phyloP scores from a whole-genome alignment of 495 filamentous ascomycete species.

The Hyaloscypha finlandica region DNA sequence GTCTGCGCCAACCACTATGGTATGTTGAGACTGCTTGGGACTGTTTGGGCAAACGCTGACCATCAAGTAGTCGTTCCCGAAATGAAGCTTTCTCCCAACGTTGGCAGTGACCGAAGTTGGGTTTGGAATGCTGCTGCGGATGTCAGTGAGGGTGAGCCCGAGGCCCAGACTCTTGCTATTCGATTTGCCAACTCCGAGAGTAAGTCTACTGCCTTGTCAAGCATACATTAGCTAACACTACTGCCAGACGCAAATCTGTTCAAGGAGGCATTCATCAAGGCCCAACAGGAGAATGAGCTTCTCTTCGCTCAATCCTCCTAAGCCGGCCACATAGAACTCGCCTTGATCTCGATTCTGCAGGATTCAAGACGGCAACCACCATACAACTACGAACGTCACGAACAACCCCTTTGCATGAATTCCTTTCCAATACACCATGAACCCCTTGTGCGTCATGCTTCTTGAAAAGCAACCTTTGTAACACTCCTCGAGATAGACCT shows the following conservation, averaged over 20 bases:
- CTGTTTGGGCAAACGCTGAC: background rate
- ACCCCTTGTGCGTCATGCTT: slow-evolving; percentile 26
- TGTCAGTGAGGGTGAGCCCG: slow-evolving; percentile 96
- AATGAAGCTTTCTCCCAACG: slow-evolving; percentile 98
- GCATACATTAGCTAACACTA: slow-evolving; percentile 28
- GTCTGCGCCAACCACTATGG: slow-evolving; percentile 99
- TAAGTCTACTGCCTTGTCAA: slow-evolving; percentile 49
- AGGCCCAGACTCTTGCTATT: slow-evolving; percentile 93
- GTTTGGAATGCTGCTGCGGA: slow-evolving; percentile 98
- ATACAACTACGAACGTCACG: slow-evolving; percentile 27
- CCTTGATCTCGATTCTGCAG: slow-evolving; percentile 2
- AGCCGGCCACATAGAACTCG: background rate
- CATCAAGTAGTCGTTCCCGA: slow-evolving; percentile 72
- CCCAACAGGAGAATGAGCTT: slow-evolving; percentile 93
- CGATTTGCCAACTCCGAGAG: slow-evolving; percentile 98
- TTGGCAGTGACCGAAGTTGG: slow-evolving; percentile 97
- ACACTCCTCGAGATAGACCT: slow-evolving; percentile 15
- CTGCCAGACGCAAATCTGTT: slow-evolving; percentile 89
- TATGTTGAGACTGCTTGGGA: slow-evolving; percentile 48
- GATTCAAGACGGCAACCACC: slow-evolving; percentile 17
- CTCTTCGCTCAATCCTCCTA: slow-evolving; percentile 63
- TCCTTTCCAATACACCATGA: slow-evolving; percentile 20
- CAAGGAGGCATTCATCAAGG: slow-evolving; percentile 98
- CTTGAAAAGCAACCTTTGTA: slow-evolving; percentile 16
- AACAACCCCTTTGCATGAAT: slow-evolving; percentile 29